Base-by-base conservation (phyloP, 306 rosid genomes). In the Coriaria nepalensis region DNA sequence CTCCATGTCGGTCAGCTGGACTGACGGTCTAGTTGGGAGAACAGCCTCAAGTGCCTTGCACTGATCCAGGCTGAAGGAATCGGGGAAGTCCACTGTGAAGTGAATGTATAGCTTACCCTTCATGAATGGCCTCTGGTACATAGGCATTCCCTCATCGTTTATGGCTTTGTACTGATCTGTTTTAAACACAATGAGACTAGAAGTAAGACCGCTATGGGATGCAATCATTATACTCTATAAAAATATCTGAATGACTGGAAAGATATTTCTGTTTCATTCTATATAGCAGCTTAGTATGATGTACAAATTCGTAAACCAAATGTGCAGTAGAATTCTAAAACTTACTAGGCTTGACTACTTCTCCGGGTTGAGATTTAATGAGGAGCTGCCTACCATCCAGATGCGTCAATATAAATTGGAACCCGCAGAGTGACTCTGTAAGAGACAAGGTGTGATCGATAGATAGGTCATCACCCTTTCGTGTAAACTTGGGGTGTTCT, bases 111-210 rank as follows among this genome's bases (percentile, higher is more conserved):
- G 68, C 55, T 76, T 86, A 2, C 95, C 95, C 67, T 77, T 86
- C 88, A 86, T 86, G 43, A 86, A 86, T 43, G 93, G 70, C 62
- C 87, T 78, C 73, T 78, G 88, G 66, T 81, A 86, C 67, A 81
- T 57, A 4, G 95, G 86, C 95, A 86, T 86, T 13, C 95, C 95
- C 70, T 86, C 95, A 6, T 86, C 95, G 37, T 86, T 86, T 45
- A 81, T 78, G n/a, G 77, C 88, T 78, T 86, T 86, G 75, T 53
- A 86, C 48, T 57, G 65, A 20, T 69, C 74, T 69, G 59, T 13
- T 42, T 13, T 8, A 8, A 9, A 42, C 10, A 42, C 13, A 42
- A 10, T 7, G 0, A 42, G 13, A 42, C 45, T 20, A 20, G 3
- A 20, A 20, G 29, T 20, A 20, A 20, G 29, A 20, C 29, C 29